phyloP scores from a whole-genome alignment of 2,329 filamentous ascomycete genomes.

The Neofusicoccum sp. region DNA sequence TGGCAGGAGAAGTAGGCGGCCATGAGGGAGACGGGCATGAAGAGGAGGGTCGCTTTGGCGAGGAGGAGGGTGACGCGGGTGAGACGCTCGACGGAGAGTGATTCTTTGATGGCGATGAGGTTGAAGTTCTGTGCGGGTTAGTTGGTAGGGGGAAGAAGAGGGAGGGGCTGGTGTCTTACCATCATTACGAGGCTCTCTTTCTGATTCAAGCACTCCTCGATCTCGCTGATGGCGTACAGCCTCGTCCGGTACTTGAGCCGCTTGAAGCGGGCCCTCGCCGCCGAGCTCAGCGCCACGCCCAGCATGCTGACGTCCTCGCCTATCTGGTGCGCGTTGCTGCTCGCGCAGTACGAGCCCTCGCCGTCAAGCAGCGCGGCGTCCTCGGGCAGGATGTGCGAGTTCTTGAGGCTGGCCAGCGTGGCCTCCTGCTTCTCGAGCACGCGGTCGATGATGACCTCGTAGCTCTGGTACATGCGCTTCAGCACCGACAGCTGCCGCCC shows the following conservation, averaged over 20 bases:
- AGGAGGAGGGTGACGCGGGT: constrained; percentile 70
- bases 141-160: background rate
- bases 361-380: constrained; percentile 34
- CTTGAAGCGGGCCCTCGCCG: constrained; percentile 58
- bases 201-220: constrained; percentile 64
- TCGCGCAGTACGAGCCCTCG: constrained; percentile 22
- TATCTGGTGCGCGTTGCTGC: constrained; percentile 7
- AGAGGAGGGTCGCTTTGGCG: constrained; percentile 72
- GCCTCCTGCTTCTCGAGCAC: constrained; percentile 50
- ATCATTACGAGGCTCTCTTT: constrained; percentile 69
- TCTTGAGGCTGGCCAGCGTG: constrained; percentile 44
- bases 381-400: constrained; percentile 36
- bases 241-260: constrained; percentile 59
- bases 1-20: constrained; percentile 72
- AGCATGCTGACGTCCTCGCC: constrained; percentile 38
- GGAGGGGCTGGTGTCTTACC: constrained; percentile 42
- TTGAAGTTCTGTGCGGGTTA: constrained; percentile 66
- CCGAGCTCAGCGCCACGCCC: constrained; percentile 46
- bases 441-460: constrained; percentile 60
- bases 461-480: constrained; percentile 60
- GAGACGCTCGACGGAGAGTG: constrained; percentile 67
- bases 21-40: constrained; percentile 72
- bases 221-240: constrained; percentile 61
- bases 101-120: constrained; percentile 73
- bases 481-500: constrained; percentile 61